Percentiles rank a stretch among this genome's conserved stretches.
Evolutionary conservation across 345 rosid genomes (phyloP).

Genomic region (Citrus inodora): DNA sequence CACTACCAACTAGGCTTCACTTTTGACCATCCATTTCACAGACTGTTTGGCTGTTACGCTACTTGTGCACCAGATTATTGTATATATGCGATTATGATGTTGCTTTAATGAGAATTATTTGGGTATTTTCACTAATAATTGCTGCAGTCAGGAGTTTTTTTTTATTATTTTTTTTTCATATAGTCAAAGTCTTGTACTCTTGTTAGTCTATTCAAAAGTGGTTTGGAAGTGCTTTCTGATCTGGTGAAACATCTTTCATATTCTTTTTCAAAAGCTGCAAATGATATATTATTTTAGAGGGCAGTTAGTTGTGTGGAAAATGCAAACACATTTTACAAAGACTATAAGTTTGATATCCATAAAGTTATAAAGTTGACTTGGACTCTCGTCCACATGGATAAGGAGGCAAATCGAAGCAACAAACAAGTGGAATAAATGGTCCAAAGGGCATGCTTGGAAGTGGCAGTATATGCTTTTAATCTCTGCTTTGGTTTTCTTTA

Average conservation of each 20-base stretch:
- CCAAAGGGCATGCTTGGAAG: neutral
- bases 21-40: neutral
- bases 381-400: constrained; percentile 18
- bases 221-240: neutral
- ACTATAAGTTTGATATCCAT: neutral
- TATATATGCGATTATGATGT: neutral
- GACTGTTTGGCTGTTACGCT: neutral
- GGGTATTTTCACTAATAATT: neutral
- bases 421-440: neutral
- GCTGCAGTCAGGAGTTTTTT: neutral
- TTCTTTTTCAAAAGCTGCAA: neutral
- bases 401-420: neutral
- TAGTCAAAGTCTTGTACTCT: neutral
- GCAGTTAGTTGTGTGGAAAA: neutral
- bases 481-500: neutral
- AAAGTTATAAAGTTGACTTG: neutral
- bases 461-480: neutral
- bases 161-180: too few species aligned
- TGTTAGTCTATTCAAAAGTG: neutral
- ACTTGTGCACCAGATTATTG: neutral
- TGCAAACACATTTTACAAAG: neutral
- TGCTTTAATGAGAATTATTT: neutral
- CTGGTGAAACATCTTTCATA: neutral
- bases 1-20: neutral
- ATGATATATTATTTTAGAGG: neutral